These are phyloP conservation scores for Cinnamomum micranthum DNA, from an alignment of 164 flowering plant species.

Conservation along the genomic window DNA sequence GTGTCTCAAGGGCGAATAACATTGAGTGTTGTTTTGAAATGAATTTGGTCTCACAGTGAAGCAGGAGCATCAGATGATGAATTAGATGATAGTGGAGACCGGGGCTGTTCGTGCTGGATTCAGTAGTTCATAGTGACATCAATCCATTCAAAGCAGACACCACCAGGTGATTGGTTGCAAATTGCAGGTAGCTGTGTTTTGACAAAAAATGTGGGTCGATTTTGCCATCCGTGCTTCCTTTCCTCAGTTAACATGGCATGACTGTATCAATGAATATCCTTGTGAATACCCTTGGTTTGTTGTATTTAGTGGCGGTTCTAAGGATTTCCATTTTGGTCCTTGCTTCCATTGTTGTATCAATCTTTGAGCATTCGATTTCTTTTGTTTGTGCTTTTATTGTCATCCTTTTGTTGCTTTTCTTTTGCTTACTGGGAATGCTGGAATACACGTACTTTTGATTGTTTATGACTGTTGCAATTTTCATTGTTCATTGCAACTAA, in stretches of 20 bases:
- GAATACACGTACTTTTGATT: not conserved
- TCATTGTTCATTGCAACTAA: not conserved
- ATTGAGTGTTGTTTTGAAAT: not conserved
- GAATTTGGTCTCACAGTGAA: slow-evolving; percentile 45
- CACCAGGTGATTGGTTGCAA: not conserved
- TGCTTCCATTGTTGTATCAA: not conserved
- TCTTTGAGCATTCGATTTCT: not conserved
- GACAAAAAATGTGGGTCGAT: not conserved
- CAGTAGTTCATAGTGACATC: slow-evolving; percentile 34
- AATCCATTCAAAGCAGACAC: not conserved
- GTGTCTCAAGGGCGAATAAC: not conserved
- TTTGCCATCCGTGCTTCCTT: not conserved
- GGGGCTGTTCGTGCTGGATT: slow-evolving; percentile 57
- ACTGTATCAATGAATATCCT: not conserved
- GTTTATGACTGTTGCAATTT: not conserved
- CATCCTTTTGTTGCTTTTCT: not conserved
- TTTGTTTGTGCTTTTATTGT: not conserved
- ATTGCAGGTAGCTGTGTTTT: not conserved
- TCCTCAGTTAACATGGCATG: not conserved
- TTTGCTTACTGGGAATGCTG: not conserved
- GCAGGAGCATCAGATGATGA: slow-evolving; percentile 58
- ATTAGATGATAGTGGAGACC: slow-evolving; percentile 40
- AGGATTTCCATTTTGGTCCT: not conserved
- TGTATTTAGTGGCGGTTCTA: not conserved
- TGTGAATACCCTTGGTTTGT: not conserved